These are phyloP conservation scores for Choricystis sp. DNA, from an alignment of 139 green algal species.

Conservation along the genomic window DNA sequence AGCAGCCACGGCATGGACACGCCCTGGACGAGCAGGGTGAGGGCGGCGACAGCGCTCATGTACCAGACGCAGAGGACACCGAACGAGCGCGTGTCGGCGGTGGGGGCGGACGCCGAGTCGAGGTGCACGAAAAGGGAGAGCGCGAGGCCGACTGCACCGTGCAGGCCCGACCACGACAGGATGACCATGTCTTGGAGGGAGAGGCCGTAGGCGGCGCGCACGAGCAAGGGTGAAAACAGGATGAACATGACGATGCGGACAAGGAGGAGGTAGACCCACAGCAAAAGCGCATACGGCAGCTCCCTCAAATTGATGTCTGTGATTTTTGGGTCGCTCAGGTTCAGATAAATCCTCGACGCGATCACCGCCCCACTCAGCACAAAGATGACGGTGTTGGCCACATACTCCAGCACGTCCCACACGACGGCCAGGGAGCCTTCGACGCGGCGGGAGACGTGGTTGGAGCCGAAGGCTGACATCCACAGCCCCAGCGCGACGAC, in stretches of 20 bases:
- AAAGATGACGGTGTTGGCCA: constrained; percentile 62
- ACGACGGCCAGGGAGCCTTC: constrained; percentile 27
- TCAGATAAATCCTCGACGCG: constrained; percentile 15
- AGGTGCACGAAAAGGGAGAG: constrained; percentile 34
- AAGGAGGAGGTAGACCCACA: constrained; percentile 25
- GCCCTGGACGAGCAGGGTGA: constrained; percentile 26
- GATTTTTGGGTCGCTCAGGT: background rate
- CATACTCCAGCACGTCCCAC: constrained; percentile 39
- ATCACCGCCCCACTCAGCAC: constrained; percentile 39
- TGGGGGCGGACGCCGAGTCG: constrained; percentile 16
- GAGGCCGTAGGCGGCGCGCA: constrained; percentile 23
- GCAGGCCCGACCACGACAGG: constrained; percentile 34
- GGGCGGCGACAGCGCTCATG: constrained; percentile 18
- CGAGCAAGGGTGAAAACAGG: constrained; percentile 31
- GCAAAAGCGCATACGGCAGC: constrained; percentile 24
- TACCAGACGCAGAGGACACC: constrained; percentile 28
- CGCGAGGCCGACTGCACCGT: constrained; percentile 42
- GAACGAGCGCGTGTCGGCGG: constrained; percentile 16
- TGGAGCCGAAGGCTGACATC: constrained; percentile 23
- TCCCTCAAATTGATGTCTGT: constrained; percentile 11
- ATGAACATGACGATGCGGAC: constrained; percentile 20
- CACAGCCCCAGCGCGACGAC: constrained; percentile 29
- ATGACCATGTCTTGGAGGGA: constrained; percentile 24
- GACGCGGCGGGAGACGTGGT: constrained; percentile 21
- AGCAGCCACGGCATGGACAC: constrained; percentile 18